Base-by-base conservation (phyloP, 1,284 basidiomycete species). In the Wolfiporia cocos region DNA sequence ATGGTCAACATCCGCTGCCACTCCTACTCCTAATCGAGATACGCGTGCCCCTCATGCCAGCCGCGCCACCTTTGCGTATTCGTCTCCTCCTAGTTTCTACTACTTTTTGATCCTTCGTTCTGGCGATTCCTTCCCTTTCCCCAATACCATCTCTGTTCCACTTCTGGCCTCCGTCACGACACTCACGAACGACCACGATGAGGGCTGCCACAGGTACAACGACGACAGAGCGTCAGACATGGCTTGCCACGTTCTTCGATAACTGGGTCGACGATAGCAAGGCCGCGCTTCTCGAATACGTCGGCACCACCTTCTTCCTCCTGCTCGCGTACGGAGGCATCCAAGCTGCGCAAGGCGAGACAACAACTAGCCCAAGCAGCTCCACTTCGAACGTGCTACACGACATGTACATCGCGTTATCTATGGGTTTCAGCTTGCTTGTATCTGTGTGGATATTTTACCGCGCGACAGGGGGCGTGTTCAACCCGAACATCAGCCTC, bases 361-460 rank as follows among this genome's bases (percentile, higher is more conserved):
- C 46, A 0, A 37, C 15, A 4, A 59, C 59, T 39, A 53, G 47
- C 20, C 56, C 54, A 39, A 52, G 36, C 34, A 51, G 51, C 28
- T 63, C 55, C 40, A 52, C 37, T 24, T 67, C 58, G 19, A 59
- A 49, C 43, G 55, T 78, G 39, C 66, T 70, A 35, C 70, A 69
- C 19, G 57, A 69, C 29, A 65, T 78, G 49, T 85, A 82, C 62
- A 75, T 81, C 35, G 71, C 81, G 0, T 68, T 72, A 1, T 72
- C 68, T 34, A 80, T 84, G 68, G 85, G 85, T 2, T 59, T 88
- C 39, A 76, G 76, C 42, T 69, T 89, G 28, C 69, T 86, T 34
- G 74, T 82, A 24, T 76, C 75, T 3, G 81, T 78, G 5, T 87
- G 83, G 78, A 61, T 87, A 24, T 89, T 88, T 63, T 88, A 78